phyloP scores from a whole-genome alignment of 176 grass and related monocot species.

The Themeda triandra region DNA sequence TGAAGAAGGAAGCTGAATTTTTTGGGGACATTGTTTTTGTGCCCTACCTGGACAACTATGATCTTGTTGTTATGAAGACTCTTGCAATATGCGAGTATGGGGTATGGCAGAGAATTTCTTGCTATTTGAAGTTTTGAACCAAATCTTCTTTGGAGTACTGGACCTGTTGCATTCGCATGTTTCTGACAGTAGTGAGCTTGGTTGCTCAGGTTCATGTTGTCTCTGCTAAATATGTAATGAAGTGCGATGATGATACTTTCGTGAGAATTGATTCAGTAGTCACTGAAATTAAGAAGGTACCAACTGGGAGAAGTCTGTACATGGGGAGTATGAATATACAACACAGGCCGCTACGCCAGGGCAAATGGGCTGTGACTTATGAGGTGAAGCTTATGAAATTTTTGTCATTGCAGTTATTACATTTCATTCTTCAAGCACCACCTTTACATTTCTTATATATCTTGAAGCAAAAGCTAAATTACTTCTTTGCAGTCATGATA shows the following conservation, averaged over 20 bases:
- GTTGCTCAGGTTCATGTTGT: slow-evolving; percentile 56
- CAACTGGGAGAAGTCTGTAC: slow-evolving; percentile 65
- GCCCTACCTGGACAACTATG: slow-evolving; percentile 77
- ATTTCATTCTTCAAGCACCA: slow-evolving; percentile 15
- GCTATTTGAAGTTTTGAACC: neutral
- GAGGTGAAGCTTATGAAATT: slow-evolving; percentile 48
- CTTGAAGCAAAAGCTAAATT: neutral
- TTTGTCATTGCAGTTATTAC: neutral
- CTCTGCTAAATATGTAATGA: slow-evolving; percentile 73
- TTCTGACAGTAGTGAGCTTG: slow-evolving; percentile 20
- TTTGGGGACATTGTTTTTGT: slow-evolving; percentile 88
- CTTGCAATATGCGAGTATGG: slow-evolving; percentile 86
- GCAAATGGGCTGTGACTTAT: slow-evolving; percentile 87
- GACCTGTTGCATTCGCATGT: neutral
- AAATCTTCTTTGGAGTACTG: neutral
- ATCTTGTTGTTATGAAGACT: slow-evolving; percentile 82
- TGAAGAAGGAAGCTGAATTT: slow-evolving; percentile 76
- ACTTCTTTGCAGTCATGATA: neutral
- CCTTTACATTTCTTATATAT: neutral
- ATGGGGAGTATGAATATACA: slow-evolving; percentile 76
- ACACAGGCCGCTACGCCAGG: slow-evolving; percentile 63
- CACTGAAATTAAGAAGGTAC: slow-evolving; percentile 60
- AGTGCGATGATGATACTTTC: slow-evolving; percentile 86
- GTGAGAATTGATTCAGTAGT: slow-evolving; percentile 64
- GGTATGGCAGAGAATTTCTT: slow-evolving; percentile 34